Conservation (phyloP, 2,329 filamentous ascomycete species). For the Colletotrichum eleusines region DNA sequence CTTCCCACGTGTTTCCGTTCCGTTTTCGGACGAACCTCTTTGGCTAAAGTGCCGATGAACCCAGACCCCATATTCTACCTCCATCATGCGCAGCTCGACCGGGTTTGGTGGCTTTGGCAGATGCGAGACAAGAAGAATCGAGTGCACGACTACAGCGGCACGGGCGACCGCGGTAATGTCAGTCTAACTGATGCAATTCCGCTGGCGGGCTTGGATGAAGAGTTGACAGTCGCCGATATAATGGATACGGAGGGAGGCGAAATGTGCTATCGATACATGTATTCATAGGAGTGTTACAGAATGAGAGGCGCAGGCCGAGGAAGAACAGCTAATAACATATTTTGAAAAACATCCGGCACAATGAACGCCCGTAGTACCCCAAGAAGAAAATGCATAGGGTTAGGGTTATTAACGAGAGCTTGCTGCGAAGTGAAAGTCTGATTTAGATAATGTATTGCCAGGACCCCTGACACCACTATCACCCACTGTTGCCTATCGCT, state of each 20-base stretch:
- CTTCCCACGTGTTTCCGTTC: neutral
- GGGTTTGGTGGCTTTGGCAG: conserved; percentile 47
- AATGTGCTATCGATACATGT: conserved; percentile 43
- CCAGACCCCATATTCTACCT: conserved; percentile 45
- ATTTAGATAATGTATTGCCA: no score
- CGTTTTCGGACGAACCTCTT: neutral
- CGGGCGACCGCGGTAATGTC: conserved; percentile 33
- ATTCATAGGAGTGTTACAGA: conserved; percentile 15
- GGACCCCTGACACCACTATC: no score
- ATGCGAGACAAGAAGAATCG: conserved; percentile 37
- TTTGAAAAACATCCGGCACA: neutral
- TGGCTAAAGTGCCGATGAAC: neutral
- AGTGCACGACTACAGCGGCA: conserved; percentile 34
- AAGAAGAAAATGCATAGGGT: no score
- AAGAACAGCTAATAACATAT: neutral
- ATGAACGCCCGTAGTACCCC: no score
- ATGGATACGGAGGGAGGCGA: conserved; percentile 40
- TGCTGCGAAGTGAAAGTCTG: no score
- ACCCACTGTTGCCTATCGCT: no score
- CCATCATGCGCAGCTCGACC: conserved; percentile 45
- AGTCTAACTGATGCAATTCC: conserved; percentile 38
- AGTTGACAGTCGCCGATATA: conserved; percentile 38
- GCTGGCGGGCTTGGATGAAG: conserved; percentile 35
- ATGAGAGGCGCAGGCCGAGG: neutral
- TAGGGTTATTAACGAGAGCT: no score